phyloP scores from a whole-genome alignment of 148 eudicot genomes.

The Cornus suecica region DNA sequence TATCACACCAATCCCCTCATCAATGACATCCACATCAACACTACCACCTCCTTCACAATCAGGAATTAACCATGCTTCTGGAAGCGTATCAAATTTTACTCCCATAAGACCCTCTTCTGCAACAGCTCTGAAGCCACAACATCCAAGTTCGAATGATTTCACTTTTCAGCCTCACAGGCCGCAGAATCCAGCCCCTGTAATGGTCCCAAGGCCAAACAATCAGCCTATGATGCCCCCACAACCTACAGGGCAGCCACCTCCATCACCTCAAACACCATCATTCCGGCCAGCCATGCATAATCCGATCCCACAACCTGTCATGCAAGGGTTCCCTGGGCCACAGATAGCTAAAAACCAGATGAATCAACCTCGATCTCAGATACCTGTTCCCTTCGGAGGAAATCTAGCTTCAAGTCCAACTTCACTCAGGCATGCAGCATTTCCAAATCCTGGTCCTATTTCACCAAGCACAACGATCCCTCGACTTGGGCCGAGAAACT shows the following conservation, averaged over 20 bases:
- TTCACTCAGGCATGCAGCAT: conserved; percentile 20
- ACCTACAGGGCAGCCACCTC: conserved; percentile 33
- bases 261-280: conserved; percentile 38
- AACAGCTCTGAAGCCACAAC: conserved; percentile 35
- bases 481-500: conserved; percentile 47
- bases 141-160: conserved; percentile 49
- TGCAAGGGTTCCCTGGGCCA: conserved; percentile 45
- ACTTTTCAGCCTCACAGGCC: conserved; percentile 62
- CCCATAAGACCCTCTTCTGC: conserved; percentile 32
- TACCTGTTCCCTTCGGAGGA: conserved; percentile 11
- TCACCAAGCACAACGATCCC: conserved; percentile 27
- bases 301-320: conserved; percentile 20
- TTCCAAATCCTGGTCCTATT: conserved; percentile 23
- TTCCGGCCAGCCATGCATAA: conserved; percentile 42
- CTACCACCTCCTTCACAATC: conserved; percentile 19
- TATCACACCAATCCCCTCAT: conserved; percentile 29
- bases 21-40: conserved; percentile 24
- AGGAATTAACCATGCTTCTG: conserved; percentile 22
- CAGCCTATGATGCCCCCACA: conserved; percentile 25
- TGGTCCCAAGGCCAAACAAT: conserved; percentile 29
- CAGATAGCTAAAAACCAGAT: conserved; percentile 37
- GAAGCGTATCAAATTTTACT: conserved; percentile 39
- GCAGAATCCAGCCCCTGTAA: conserved; percentile 34
- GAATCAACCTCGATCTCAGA: conserved; percentile 32
- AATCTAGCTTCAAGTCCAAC: conserved; percentile 2